Percentiles rank a stretch among this genome's conserved stretches.
Conservation (phyloP, 192 early-diverging fungal genomes). For the Entomortierella parvispora region DNA sequence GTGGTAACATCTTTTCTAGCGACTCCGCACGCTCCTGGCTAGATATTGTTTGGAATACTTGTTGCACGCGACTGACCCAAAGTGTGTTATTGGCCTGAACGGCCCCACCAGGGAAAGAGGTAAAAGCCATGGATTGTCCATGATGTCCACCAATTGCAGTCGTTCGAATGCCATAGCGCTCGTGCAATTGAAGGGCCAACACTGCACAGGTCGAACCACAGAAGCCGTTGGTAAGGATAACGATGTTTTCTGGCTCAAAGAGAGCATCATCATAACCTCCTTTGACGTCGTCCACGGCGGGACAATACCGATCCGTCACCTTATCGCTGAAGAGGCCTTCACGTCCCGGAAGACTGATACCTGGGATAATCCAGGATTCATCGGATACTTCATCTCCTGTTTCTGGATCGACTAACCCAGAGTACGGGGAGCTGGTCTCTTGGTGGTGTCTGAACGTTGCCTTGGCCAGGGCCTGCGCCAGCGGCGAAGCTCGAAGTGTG, state of each 20-base stretch:
- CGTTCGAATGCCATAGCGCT: slow-evolving; percentile 36
- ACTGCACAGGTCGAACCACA: slow-evolving; percentile 51
- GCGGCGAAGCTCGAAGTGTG: slow-evolving; percentile 26
- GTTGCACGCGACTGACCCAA: slow-evolving; percentile 15
- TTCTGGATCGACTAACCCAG: slow-evolving; percentile 29
- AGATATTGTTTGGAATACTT: slow-evolving; percentile 13
- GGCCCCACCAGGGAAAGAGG: slow-evolving; percentile 47
- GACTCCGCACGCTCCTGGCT: neutral
- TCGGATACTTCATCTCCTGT: slow-evolving; percentile 23
- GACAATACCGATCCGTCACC: slow-evolving; percentile 27
- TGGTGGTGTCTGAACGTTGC: slow-evolving; percentile 25
- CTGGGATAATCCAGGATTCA: slow-evolving; percentile 37
- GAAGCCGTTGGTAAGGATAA: slow-evolving; percentile 42
- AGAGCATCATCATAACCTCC: slow-evolving; percentile 1
- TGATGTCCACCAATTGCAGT: slow-evolving; percentile 38
- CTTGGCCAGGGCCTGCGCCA: slow-evolving; percentile 30
- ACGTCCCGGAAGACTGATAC: slow-evolving; percentile 8
- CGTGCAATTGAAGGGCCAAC: slow-evolving; percentile 36
- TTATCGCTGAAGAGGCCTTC: slow-evolving; percentile 21
- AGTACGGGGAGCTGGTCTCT: slow-evolving; percentile 18
- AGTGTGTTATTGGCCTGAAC: slow-evolving; percentile 45
- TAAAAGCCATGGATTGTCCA: slow-evolving; percentile 37
- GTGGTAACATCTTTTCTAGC: slow-evolving; percentile 3
- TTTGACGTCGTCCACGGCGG: slow-evolving; percentile 20
- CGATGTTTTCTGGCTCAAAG: slow-evolving; percentile 27